These are phyloP conservation scores for Limonium bicolor DNA, from an alignment of 148 eudicot species.

Conservation along the genomic window DNA sequence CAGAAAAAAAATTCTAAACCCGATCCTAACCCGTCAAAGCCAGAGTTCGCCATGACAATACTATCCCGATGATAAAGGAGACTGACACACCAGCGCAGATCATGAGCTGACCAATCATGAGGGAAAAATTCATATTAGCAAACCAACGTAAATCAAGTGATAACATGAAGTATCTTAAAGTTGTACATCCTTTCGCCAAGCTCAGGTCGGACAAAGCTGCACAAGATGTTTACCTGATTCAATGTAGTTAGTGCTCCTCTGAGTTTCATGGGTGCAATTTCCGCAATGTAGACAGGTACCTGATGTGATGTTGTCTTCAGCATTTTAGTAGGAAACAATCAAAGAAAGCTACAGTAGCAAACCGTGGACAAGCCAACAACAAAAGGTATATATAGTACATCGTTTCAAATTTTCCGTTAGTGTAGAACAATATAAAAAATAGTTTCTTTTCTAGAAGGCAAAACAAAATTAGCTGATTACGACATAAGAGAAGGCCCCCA, in stretches of 20 bases:
- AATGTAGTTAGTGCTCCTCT: constrained; percentile 78
- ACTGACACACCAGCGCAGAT: constrained; percentile 62
- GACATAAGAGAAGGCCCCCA: constrained; percentile 89
- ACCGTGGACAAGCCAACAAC: background rate
- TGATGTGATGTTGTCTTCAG: constrained; percentile 11
- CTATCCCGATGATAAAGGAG: constrained; percentile 59
- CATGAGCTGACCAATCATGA: constrained; percentile 40
- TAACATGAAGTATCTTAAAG: background rate
- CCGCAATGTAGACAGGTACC: constrained; percentile 95
- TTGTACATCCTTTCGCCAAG: background rate
- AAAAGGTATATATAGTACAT: background rate
- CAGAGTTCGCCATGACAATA: constrained; percentile 57
- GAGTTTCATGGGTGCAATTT: constrained; percentile 80
- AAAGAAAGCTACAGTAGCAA: no score
- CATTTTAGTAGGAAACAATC: no score
- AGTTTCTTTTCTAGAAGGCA: background rate
- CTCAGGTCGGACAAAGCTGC: no score
- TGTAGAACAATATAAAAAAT: background rate
- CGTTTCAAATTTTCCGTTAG: background rate
- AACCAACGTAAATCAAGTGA: no score
- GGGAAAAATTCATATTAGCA: background rate
- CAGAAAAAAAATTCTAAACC: no score
- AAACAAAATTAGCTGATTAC: constrained; percentile 26
- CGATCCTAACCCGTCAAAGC: constrained; percentile 58
- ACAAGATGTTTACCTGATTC: constrained; percentile 79